Conservation (phyloP, 305 asterid genomes). For the Andrographis paniculata region DNA sequence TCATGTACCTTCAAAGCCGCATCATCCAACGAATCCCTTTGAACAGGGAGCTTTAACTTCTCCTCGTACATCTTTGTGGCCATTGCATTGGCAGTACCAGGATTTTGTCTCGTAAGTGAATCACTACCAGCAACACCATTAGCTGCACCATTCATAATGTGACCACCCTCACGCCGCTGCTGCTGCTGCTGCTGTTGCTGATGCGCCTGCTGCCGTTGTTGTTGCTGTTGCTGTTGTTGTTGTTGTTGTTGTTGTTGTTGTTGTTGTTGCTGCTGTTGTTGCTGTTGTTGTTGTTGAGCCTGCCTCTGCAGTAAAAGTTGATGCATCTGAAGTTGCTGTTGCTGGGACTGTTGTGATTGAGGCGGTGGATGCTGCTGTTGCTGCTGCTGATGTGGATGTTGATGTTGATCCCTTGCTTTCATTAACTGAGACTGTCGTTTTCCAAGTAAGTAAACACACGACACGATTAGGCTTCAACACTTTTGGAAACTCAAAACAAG, state of each 20-base stretch:
- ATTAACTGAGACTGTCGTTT: conserved; percentile 68
- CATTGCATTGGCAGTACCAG: conserved; percentile 79
- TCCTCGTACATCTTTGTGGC: conserved; percentile 97
- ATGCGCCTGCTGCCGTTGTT: conserved; percentile 45
- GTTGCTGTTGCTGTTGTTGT: conserved; percentile 75
- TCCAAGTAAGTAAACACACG: conserved; percentile 11
- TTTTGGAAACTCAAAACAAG: background rate
- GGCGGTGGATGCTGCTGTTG: conserved; percentile 1
- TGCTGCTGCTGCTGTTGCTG: conserved; percentile 43
- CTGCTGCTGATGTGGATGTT: conserved; percentile 31
- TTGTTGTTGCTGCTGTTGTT: conserved; percentile 31
- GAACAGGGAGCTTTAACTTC: conserved; percentile 64
- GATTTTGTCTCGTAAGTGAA: conserved; percentile 76
- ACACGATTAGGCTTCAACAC: conserved; percentile 8
- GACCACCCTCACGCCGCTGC: conserved; percentile 74
- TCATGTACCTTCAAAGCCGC: conserved; percentile 71
- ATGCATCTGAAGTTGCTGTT: conserved; percentile 72
- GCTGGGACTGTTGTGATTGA: conserved; percentile 26
- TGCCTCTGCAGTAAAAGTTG: conserved; percentile 65
- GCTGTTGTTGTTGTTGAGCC: conserved; percentile 47
- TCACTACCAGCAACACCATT: conserved; percentile 92
- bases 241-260: conserved; percentile 45
- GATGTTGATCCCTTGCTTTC: conserved; percentile 94
- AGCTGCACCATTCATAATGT: conserved; percentile 60
- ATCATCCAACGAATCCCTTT: conserved; percentile 94